Conservation (phyloP, 768 basidiomycete species). For the Cyclocybe cylindracea region DNA sequence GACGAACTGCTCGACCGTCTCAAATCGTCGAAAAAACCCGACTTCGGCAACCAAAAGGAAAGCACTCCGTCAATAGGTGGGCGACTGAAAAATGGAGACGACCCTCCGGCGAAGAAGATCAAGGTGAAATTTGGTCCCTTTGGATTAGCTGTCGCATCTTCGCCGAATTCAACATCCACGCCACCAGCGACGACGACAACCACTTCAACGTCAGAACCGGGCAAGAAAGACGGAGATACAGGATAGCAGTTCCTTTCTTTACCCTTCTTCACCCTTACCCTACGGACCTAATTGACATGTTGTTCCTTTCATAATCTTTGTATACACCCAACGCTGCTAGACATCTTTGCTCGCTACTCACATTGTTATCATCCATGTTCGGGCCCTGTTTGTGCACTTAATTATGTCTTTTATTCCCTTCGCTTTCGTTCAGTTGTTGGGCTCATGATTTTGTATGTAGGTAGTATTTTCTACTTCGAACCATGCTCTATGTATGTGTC, state of each 20-base stretch:
- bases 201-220: slow-evolving; percentile 58
- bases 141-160: slow-evolving; percentile 36
- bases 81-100: slow-evolving; percentile 47
- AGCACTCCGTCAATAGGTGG: slow-evolving; percentile 23
- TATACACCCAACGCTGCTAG: slow-evolving; percentile 15
- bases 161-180: slow-evolving; percentile 13
- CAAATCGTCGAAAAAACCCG: slow-evolving; percentile 57
- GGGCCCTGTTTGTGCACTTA: slow-evolving; percentile 13
- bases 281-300: background rate
- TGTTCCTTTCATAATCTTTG: slow-evolving; percentile 13
- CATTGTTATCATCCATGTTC: slow-evolving; percentile 2
- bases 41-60: slow-evolving; percentile 49
- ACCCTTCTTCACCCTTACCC: slow-evolving; percentile 10
- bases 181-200: slow-evolving; percentile 21
- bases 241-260: slow-evolving; percentile 42
- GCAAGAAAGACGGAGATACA: slow-evolving; percentile 74
- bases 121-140: slow-evolving; percentile 68
- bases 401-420: slow-evolving; percentile 16
- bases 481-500: background rate
- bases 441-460: slow-evolving; percentile 11
- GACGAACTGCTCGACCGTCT: slow-evolving; percentile 66
- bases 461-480: background rate
- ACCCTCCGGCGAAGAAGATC: slow-evolving; percentile 64
- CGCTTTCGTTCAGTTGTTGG: slow-evolving; percentile 13
- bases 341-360: slow-evolving; percentile 10